Conservation (phyloP, 1,139 yeast genomes). For the Kodamaea suecica region DNA sequence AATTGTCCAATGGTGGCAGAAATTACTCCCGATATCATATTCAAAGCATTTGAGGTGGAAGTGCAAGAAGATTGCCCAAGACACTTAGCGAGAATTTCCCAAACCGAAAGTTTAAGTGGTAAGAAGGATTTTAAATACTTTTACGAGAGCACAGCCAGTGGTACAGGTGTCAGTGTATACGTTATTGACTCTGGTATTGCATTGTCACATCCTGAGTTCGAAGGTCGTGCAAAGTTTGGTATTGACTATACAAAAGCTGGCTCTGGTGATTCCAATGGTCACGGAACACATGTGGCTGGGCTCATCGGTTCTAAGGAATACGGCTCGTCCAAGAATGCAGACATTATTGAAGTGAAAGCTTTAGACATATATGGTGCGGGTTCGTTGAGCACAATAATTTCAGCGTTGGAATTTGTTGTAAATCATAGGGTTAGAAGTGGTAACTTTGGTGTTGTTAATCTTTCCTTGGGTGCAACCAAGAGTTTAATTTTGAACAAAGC, state of each 20-base stretch:
- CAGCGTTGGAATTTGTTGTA: constrained; percentile 70
- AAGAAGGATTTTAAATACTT: constrained; percentile 29
- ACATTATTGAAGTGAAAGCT: constrained; percentile 68
- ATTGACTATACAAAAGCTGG: constrained; percentile 64
- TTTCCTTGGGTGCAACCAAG: constrained; percentile 72
- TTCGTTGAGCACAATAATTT: constrained; percentile 59
- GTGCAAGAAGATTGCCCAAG: constrained; percentile 59
- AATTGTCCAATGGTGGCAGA: constrained; percentile 52
- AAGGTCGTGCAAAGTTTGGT: constrained; percentile 57
- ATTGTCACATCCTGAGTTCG: constrained; percentile 59
- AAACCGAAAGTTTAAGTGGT: constrained; percentile 34
- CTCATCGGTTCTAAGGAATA: constrained; percentile 71
- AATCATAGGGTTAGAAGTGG: constrained; percentile 48
- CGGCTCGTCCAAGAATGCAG: constrained; percentile 75
- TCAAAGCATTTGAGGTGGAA: constrained; percentile 43
- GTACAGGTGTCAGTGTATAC: constrained; percentile 64
- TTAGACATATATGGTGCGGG: constrained; percentile 66
- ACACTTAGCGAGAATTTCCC: constrained; percentile 65
- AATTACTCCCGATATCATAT: constrained; percentile 54
- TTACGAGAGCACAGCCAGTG: constrained; percentile 44
- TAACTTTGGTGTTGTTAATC: constrained; percentile 64
- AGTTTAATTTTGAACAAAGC: constrained; percentile 70
- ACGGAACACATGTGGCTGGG: constrained; percentile 90
- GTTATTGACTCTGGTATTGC: constrained; percentile 79
- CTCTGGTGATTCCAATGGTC: constrained; percentile 64